phyloP scores from a whole-genome alignment of 1,284 basidiomycete species.

The Pisolithus thermaeus region DNA sequence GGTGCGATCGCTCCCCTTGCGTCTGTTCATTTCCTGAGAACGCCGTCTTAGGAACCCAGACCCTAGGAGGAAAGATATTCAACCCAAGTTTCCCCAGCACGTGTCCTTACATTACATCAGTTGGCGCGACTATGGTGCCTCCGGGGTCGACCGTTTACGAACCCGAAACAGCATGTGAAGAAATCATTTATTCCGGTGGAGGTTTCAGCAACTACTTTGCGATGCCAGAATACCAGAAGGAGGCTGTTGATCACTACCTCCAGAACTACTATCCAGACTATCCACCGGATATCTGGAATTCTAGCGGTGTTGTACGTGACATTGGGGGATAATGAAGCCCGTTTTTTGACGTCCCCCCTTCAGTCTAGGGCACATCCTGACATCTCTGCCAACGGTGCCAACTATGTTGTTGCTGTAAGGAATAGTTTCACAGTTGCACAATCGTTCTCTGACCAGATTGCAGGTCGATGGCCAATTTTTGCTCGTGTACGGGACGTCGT shows the following conservation, averaged over 20 bases:
- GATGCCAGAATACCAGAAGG: conserved; percentile 34
- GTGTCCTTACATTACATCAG: conserved; percentile 45
- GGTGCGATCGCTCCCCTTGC: conserved; percentile 6
- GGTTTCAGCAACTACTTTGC: conserved; percentile 42
- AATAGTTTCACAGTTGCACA: background rate
- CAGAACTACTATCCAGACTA: conserved; percentile 15
- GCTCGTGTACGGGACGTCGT: conserved; percentile 34
- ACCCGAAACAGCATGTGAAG: conserved; percentile 28
- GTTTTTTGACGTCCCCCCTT: too few relatives aligned
- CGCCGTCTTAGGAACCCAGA: conserved; percentile 18
- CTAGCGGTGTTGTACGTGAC: conserved; percentile 36
- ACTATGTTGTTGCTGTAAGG: conserved; percentile 27
- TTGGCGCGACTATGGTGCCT: conserved; percentile 43
- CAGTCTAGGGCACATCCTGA: conserved; percentile 26
- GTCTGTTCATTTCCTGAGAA: background rate
- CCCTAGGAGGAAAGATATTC: conserved; percentile 27
- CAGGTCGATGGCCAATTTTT: conserved; percentile 31
- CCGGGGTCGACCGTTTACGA: conserved; percentile 27
- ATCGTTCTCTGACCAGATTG: background rate
- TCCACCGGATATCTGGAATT: conserved; percentile 40
- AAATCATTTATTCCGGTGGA: conserved; percentile 32
- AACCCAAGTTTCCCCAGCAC: conserved; percentile 49
- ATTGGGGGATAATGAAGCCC: too few relatives aligned
- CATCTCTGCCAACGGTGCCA: conserved; percentile 28
- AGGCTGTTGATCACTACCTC: conserved; percentile 13